Conservation (phyloP, 164 flowering plant species). For the Pachysandra terminalis region DNA sequence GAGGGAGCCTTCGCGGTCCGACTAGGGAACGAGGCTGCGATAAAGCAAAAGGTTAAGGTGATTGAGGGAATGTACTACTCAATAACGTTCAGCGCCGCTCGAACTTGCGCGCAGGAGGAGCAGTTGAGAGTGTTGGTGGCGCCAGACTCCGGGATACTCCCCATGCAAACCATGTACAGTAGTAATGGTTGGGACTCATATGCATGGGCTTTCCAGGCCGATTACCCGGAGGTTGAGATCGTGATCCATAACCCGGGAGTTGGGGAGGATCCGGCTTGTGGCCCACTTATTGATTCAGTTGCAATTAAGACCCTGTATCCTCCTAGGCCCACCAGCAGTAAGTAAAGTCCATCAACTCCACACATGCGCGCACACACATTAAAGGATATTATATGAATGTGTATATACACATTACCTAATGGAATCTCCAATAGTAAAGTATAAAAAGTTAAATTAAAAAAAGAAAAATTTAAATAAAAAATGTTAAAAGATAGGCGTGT, state of each 20-base stretch:
- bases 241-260: conserved; percentile 74
- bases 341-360: too few relatives aligned
- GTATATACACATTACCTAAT: too few relatives aligned
- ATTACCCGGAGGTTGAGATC: conserved; percentile 23
- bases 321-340: conserved; percentile 65
- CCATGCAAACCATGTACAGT: conserved; percentile 69
- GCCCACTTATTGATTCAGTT: conserved; percentile 86
- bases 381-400: too few relatives aligned
- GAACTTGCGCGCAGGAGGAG: conserved; percentile 78
- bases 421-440: too few relatives aligned
- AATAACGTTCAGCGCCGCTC: conserved; percentile 63
- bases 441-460: too few relatives aligned
- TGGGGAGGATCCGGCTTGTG: conserved; percentile 96
- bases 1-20: conserved; percentile 71
- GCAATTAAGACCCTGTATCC: conserved; percentile 62
- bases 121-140: conserved; percentile 47
- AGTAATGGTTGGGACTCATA: conserved; percentile 66
- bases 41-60: conserved; percentile 54
- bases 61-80: conserved; percentile 48
- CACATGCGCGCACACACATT: too few relatives aligned
- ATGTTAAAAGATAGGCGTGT: too few relatives aligned
- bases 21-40: conserved; percentile 73
- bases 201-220: conserved; percentile 53
- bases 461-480: too few relatives aligned
- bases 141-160: conserved; percentile 43